These are phyloP conservation scores for Ophiosphaerella herpotricha DNA, from an alignment of 2,329 filamentous ascomycete species.

Conservation along the genomic window DNA sequence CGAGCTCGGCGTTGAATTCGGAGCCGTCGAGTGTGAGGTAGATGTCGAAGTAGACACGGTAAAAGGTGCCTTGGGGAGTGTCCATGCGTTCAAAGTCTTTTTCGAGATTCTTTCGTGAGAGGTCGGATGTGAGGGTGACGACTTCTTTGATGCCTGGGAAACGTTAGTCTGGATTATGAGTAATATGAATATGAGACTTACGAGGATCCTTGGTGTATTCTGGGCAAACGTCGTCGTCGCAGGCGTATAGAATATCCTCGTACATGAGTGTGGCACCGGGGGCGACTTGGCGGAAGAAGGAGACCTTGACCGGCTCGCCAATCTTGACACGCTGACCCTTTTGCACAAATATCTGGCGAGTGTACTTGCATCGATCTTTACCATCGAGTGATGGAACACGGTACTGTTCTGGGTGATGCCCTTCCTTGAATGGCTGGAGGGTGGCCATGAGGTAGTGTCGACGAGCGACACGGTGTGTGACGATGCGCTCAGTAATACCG, in stretches of 20 bases:
- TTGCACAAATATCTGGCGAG: conserved; percentile 96
- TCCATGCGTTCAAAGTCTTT: conserved; percentile 99
- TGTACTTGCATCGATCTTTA: conserved; percentile 98
- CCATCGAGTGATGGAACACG: conserved; percentile 95
- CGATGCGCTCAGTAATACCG: conserved; percentile 94
- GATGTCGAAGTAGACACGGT: conserved; percentile 72
- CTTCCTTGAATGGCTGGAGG: conserved; percentile 97
- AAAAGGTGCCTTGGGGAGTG: conserved; percentile 81
- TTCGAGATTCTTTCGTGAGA: conserved; percentile 97
- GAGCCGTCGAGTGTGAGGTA: conserved; percentile 90
- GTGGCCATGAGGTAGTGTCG: conserved; percentile 99
- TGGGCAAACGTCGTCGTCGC: conserved; percentile 95
- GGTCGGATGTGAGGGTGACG: conserved; percentile 93
- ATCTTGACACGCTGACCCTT: conserved; percentile 99
- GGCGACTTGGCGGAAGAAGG: conserved; percentile 96
- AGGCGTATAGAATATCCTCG: conserved; percentile 96
- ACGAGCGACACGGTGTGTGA: conserved; percentile 95
- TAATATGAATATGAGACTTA: conserved; percentile 60
- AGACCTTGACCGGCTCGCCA: conserved; percentile 97
- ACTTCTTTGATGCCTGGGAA: conserved; percentile 92
- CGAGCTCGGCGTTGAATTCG: conserved; percentile 96
- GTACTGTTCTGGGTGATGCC: conserved; percentile 97
- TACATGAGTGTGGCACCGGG: conserved; percentile 98
- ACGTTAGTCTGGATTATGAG: conserved; percentile 3
- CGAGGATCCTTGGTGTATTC: conserved; percentile 99